Base-by-base conservation (phyloP, 176 grass and related monocot genomes). In the Musa schizocarpa region DNA sequence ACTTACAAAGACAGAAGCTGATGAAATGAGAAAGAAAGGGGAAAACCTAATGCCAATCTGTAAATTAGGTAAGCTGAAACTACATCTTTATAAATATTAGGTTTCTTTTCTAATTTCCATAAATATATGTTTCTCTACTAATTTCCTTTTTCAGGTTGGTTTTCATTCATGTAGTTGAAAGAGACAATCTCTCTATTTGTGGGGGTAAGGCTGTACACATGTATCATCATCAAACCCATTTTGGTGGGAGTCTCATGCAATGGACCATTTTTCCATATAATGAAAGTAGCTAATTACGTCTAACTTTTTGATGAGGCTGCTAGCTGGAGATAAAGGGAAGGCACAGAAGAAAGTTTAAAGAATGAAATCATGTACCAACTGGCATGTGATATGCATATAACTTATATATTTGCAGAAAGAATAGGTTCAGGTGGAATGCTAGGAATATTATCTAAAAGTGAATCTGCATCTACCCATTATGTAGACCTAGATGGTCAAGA, bases 21-120 rank as follows among this genome's bases (percentile, higher is more conserved):
- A 81, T 83, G 86, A 89, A 73, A 89, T 93, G 88, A 98, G 86
- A 84, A 79, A 82, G 20, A 98, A 86, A 81, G 94, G 88, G 50
- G 75, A 66, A 52, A 81, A 80, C 48, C 83, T 98, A n/a, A 80
- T 71, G 34, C 90, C 94, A 76, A 91, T 98, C 82, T 98, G 86
- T 76, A 98, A 93, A 86, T 82, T 98, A 89, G 94, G 94, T 98
- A 85, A 82, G 67, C 5, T 51, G n/a, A 80, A 3, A 50, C 68
- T 90, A 71, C 1, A 54, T 10, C 70, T 84, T 29, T 65, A n/a
- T 26, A 25, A 11, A 67, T 52, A 62, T 58, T 63, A 75, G 9
- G 57, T 75, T 65, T 65, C 69, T 51, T 24, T 13, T 56, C 19
- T 19, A 69, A 78, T 51, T 52, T 23, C 49, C 19, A 12, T 12